A percentile compares a stretch with the other conserved stretches of the same genome.
Conservation (phyloP, 495 filamentous ascomycete genomes). For the Cercophora sp. region DNA sequence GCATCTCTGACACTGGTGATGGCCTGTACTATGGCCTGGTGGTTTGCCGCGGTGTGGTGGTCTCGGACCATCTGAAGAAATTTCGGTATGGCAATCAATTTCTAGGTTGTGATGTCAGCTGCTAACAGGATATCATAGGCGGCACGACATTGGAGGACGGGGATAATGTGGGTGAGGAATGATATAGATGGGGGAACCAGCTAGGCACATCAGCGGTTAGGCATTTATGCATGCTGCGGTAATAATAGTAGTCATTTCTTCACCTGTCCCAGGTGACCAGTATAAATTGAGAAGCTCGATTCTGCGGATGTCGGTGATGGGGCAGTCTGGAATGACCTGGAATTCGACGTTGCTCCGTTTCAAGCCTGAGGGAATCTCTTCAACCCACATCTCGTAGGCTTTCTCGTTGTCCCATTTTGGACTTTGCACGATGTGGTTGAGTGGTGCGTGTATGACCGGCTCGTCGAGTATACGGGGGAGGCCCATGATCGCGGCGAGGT, state of each 20-base stretch:
- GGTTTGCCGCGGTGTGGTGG: not conserved
- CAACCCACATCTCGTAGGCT: not conserved
- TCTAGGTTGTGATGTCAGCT: slow-evolving; percentile 7
- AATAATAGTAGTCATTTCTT: slow-evolving; percentile 4
- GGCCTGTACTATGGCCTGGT: not conserved
- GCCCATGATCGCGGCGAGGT: not conserved
- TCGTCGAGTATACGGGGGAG: not conserved
- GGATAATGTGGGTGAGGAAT: no score
- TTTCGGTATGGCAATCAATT: slow-evolving; percentile 4
- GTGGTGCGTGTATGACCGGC: not conserved
- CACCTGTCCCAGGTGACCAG: not conserved
- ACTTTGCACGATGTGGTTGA: not conserved
- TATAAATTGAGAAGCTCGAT: no score
- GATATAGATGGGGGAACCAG: slow-evolving; percentile 8
- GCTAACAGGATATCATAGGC: slow-evolving; percentile 10
- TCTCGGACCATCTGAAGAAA: not conserved
- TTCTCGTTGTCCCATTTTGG: not conserved
- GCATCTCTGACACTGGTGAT: not conserved
- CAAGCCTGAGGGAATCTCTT: not conserved
- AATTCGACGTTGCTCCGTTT: not conserved
- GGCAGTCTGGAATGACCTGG: not conserved
- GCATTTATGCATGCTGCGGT: not conserved
- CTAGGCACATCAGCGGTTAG: slow-evolving; percentile 2
- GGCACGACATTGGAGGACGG: slow-evolving; percentile 7
- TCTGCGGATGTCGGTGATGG: not conserved